phyloP scores from a whole-genome alignment of 1,139 yeast species.

The Taiozyma onychis region DNA sequence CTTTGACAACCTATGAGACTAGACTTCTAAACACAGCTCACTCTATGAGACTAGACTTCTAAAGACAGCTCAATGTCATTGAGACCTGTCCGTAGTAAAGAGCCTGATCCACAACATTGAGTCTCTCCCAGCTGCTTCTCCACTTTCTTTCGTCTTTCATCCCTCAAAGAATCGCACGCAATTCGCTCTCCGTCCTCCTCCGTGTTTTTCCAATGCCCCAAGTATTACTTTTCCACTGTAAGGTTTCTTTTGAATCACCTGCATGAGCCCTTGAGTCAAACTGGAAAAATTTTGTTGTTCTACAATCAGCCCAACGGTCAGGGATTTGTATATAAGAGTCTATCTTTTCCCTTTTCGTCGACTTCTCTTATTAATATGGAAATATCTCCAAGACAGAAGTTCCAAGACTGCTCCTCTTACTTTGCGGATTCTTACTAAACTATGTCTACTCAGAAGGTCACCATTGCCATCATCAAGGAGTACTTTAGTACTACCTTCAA shows the following conservation, averaged over 20 bases:
- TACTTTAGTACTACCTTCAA: constrained; percentile 38
- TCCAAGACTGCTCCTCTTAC: background rate
- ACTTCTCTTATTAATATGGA: background rate
- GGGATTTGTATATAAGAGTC: background rate
- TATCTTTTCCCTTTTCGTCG: background rate
- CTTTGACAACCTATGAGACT: no score
- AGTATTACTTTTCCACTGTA: no score
- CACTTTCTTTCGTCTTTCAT: no score
- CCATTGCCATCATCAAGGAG: constrained; percentile 15
- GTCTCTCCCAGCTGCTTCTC: no score
- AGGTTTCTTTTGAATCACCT: background rate
- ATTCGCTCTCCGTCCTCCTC: no score
- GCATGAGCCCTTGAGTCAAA: background rate
- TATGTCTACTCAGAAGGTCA: background rate
- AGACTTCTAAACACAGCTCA: no score
- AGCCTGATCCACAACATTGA: no score
- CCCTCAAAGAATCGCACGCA: no score
- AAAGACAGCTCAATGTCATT: no score
- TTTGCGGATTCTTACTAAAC: background rate
- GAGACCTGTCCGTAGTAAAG: no score
- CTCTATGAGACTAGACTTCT: no score
- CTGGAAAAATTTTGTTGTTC: background rate
- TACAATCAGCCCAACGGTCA: background rate
- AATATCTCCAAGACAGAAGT: background rate
- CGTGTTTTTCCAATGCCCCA: no score